These are phyloP conservation scores for Glarea lozoyensis DNA, from an alignment of 495 filamentous ascomycete genomes.

Conservation along the genomic window DNA sequence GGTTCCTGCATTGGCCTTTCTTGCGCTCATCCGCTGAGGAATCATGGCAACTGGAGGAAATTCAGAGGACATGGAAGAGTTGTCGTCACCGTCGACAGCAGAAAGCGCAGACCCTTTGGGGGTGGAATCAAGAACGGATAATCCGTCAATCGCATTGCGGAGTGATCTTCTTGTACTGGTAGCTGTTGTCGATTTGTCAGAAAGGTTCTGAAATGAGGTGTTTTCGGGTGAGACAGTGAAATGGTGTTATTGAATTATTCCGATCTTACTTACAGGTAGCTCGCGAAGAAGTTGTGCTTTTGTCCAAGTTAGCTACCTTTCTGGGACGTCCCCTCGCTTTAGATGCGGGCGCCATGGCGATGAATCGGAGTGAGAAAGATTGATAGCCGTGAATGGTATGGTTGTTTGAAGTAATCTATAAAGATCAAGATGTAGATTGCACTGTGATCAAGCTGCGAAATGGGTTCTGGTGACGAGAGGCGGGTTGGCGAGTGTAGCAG, in stretches of 20 bases:
- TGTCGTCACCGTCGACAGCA: slow-evolving; percentile 8
- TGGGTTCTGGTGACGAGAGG: too few relatives aligned
- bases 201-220: background rate
- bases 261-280: slow-evolving; percentile 14
- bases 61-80: slow-evolving; percentile 3
- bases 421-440: too few relatives aligned
- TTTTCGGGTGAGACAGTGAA: background rate
- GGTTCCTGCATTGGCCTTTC: slow-evolving; percentile 3
- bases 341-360: background rate
- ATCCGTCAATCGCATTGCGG: background rate
- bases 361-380: too few relatives aligned
- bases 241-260: background rate
- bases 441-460: too few relatives aligned
- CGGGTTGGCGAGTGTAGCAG: too few relatives aligned
- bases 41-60: slow-evolving; percentile 11
- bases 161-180: background rate
- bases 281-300: background rate
- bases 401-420: too few relatives aligned
- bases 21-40: slow-evolving; percentile 3
- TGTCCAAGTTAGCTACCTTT: background rate
- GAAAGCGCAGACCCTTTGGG: slow-evolving; percentile 1
- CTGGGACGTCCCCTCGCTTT: background rate
- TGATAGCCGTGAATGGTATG: too few relatives aligned
- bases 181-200: background rate
- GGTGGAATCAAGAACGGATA: background rate